Evolutionary conservation across 768 basidiomycete genomes (phyloP).

Genomic region (Hypholoma sublateritium): DNA sequence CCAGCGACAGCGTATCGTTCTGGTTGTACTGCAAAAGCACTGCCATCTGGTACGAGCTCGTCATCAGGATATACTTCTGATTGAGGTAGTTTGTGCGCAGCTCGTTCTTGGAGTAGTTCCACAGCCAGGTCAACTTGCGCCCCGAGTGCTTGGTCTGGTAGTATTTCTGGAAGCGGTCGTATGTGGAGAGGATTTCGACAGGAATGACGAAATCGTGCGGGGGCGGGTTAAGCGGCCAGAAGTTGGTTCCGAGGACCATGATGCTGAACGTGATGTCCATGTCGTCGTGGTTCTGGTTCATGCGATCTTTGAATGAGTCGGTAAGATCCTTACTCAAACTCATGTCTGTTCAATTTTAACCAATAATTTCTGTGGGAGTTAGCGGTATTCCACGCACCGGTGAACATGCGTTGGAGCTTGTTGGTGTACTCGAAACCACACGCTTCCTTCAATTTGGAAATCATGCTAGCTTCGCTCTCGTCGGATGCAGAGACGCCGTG

Average conservation of each 20-base stretch:
- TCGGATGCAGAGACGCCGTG: conserved; percentile 93
- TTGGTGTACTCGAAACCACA: conserved; percentile 99
- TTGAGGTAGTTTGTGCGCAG: conserved; percentile 91
- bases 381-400: conserved; percentile 51
- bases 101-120: conserved; percentile 99
- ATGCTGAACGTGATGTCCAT: conserved; percentile 91
- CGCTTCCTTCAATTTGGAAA: conserved; percentile 96
- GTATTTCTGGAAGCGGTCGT: conserved; percentile 92
- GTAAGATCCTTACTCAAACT: conserved; percentile 95
- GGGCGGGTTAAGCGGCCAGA: conserved; percentile 92
- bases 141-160: conserved; percentile 95
- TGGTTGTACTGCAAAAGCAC: conserved; percentile 94
- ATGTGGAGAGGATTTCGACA: conserved; percentile 80
- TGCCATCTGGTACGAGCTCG: conserved; percentile 97
- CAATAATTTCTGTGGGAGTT: background rate
- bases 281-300: conserved; percentile 85
- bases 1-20: conserved; percentile 81
- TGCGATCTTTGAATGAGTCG: conserved; percentile 95
- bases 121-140: conserved; percentile 95
- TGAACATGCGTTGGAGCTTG: conserved; percentile 98
- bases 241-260: conserved; percentile 95
- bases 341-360: conserved; percentile 66
- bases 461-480: conserved; percentile 98
- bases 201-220: conserved; percentile 89
- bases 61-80: conserved; percentile 97